Evolutionary conservation across 768 basidiomycete genomes (phyloP).

Genomic region (Mycena epipterygia): DNA sequence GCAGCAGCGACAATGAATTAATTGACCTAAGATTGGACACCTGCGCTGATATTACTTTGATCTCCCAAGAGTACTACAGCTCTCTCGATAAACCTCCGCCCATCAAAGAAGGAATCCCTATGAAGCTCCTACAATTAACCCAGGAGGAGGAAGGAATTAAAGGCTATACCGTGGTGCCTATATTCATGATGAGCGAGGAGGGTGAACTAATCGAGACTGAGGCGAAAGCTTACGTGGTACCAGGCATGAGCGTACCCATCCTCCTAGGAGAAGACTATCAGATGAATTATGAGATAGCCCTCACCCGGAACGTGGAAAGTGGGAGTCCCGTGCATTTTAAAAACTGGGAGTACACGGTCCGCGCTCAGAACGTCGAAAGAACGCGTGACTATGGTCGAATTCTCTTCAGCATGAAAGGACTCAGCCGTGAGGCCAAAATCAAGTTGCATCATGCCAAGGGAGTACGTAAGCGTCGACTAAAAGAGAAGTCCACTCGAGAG

Average conservation of each 20-base stretch:
- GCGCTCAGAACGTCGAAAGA: neutral
- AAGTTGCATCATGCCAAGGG: neutral
- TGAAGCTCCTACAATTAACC: neutral
- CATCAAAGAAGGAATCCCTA: neutral
- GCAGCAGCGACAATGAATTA: neutral
- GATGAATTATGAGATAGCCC: neutral
- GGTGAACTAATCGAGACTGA: neutral
- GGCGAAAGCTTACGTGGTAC: neutral
- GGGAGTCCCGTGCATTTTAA: conserved; percentile 1
- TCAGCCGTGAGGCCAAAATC: neutral
- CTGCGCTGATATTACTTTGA: neutral
- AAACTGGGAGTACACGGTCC: neutral
- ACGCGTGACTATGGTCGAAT: neutral
- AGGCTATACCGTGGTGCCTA: neutral
- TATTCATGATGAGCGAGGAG: neutral
- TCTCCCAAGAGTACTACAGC: neutral
- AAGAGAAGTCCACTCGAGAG: neutral
- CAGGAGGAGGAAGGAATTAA: neutral
- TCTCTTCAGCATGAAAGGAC: neutral
- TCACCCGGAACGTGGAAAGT: neutral
- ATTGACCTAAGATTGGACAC: neutral
- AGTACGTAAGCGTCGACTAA: neutral
- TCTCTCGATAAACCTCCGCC: neutral
- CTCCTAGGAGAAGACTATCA: conserved; percentile 3
- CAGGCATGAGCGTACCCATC: conserved; percentile 1